Percentiles rank a stretch among this genome's conserved stretches.
Conservation (phyloP, 768 basidiomycete genomes). For the Amanita exitialis region DNA sequence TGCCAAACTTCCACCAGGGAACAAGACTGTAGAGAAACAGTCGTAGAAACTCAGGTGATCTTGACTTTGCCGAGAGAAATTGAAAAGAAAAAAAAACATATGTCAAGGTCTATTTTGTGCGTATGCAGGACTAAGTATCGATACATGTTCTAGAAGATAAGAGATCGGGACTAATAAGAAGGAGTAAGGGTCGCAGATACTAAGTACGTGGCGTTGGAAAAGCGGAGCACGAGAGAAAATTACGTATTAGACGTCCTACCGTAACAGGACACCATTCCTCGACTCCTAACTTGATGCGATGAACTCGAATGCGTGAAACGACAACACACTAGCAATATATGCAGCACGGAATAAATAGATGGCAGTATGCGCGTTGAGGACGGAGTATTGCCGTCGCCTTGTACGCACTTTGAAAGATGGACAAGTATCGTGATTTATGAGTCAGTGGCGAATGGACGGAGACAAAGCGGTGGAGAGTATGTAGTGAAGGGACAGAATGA, state of each 20-base stretch:
- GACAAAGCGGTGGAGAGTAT: background rate
- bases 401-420: background rate
- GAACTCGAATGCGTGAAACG: background rate
- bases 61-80: background rate
- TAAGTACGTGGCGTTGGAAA: background rate
- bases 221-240: background rate
- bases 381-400: background rate
- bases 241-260: background rate
- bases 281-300: background rate
- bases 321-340: background rate
- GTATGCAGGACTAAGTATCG: background rate
- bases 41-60: background rate
- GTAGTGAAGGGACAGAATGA: background rate
- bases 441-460: background rate
- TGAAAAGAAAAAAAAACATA: background rate
- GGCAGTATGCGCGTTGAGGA: background rate
- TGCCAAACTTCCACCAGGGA: conserved; percentile 34
- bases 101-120: background rate
- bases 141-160: background rate
- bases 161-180: background rate
- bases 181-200: background rate
- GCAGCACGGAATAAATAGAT: background rate
- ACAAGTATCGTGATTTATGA: background rate
- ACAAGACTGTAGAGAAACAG: background rate
- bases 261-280: background rate